Evolutionary conservation across 2,329 filamentous ascomycete species (phyloP), one percentile per base, ranked within the genome.

Genomic region (Cladosporium phlei): DNA sequence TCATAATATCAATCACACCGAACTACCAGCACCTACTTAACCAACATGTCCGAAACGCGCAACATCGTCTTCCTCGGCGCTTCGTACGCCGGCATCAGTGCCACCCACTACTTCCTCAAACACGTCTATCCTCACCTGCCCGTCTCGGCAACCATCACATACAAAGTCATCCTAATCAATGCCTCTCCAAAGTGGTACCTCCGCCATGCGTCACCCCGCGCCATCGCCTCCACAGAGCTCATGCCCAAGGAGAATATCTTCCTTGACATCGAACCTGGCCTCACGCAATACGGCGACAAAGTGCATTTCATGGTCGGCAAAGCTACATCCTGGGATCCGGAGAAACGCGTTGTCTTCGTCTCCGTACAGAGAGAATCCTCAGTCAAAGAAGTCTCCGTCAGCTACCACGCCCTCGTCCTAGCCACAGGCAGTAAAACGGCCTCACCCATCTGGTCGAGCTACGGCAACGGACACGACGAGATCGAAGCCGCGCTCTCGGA

Each of bases 401-500:
- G 62, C 4, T 79, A 74, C 51, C 69, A 77, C 52, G 69, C 73
- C n/a, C 65, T 79, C 3, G 63, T 79, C 30, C 69, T 79, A 48
- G 75, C 75, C 2, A 76, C 75, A 0, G 76, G 76, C 11, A 72
- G 70, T 22, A 68, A 56, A 14, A 73, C 75, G 1, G 53, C 61
- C 20, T 61, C 68, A 24, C 62, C 67, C 0, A 61, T 67, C 4
- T 59, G 71, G 50, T 71, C 71, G 22, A 56, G 65, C 17, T 64
- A 68, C 33, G 65, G 60, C 22, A 52, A 57, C 9, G 52, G 61
- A 8, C 50, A 53, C 21, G 46, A 51, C 7, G 54, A 55, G 6
- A 49, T 55, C 29, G 46, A 52, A 22, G 44, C 35, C 19, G 52
- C 55, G 12, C 53, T 71, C 44, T 49, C 54, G 6, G 55, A 59